phyloP scores from a whole-genome alignment of 305 asterid species.

The Striga hermonthica region DNA sequence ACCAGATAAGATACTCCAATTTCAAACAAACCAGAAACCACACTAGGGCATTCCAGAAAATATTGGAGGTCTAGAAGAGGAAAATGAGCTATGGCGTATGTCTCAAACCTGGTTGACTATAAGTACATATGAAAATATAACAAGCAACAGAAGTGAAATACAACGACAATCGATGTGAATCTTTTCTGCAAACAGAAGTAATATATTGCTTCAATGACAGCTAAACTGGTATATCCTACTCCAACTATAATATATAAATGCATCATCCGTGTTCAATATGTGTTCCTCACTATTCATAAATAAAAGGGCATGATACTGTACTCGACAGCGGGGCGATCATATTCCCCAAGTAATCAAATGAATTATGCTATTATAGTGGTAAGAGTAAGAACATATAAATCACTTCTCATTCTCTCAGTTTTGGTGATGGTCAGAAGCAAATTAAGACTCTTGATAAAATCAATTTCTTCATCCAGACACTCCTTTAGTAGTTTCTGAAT shows the following conservation, averaged over 20 bases:
- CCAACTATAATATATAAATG: constrained; percentile 5
- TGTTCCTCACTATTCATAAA: neutral
- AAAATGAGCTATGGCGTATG: neutral
- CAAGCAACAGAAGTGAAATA: constrained; percentile 4
- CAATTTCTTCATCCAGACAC: neutral
- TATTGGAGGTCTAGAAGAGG: neutral
- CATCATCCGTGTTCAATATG: constrained; percentile 10
- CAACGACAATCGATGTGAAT: constrained; percentile 14
- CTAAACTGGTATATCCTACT: constrained; percentile 18
- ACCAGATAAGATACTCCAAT: constrained; percentile 4
- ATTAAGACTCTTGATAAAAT: neutral
- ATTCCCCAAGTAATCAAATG: constrained; percentile 9
- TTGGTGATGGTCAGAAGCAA: constrained; percentile 4
- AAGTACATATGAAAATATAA: constrained; percentile 5
- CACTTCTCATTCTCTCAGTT: constrained; percentile 1
- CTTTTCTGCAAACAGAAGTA: constrained; percentile 17
- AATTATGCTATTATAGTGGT: constrained; percentile 2
- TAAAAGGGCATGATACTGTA: neutral
- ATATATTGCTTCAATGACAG: constrained; percentile 18
- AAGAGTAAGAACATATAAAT: neutral
- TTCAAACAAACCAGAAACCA: constrained; percentile 6
- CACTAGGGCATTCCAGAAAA: constrained; percentile 7
- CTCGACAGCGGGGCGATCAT: neutral
- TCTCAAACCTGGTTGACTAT: neutral
- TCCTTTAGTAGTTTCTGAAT: neutral